Base-by-base conservation (phyloP, 164 flowering plant genomes). In the Buxus sempervirens region DNA sequence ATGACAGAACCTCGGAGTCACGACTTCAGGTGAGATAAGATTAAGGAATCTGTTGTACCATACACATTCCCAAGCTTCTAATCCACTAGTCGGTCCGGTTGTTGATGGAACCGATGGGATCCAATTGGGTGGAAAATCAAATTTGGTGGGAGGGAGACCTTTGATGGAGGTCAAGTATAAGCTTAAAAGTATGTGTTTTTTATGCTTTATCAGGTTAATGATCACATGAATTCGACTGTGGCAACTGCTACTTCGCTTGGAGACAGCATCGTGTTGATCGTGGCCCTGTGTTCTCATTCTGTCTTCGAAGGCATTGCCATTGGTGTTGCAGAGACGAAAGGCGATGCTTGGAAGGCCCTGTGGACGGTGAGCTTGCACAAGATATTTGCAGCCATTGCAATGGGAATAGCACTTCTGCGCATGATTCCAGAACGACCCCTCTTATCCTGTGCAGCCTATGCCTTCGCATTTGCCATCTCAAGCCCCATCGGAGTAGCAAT, bases 231-330 rank as follows among this genome's bases (percentile, higher is more conserved):
- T 7, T 55, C 74, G 9, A 60, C 78, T 1, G 67, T 78, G 22
- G 58, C 75, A 5, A 21, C 70, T 1, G 86, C 73, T 18, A 76
- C 75, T 32, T 85, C 90, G 0, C 25, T 86, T 0, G 91, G 94
- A 42, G 94, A 87, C 64, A 84, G 80, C 79, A 71, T 89, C 24
- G 64, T 89, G 54, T 62, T 89, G 73, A 89, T 89, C 23, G 72
- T 78, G 0, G 94, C 94, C 9, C 45, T 89, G 68, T 89, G 91
- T 67, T 87, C 82, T 69, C 94, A 89, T 71, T 89, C 94, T 0
- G 83, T 89, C 12, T 89, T 89, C 23, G 91, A 89, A 75, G 95
- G 95, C 69, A 86, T 89, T 13, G 91, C 95, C 15, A 87, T 89
- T 38, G 95, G 95, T 42, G 85, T 89, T 66, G 85, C 90, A 27